Evolutionary conservation across 148 eudicot species (phyloP).

Genomic region (Persicaria maculosa): DNA sequence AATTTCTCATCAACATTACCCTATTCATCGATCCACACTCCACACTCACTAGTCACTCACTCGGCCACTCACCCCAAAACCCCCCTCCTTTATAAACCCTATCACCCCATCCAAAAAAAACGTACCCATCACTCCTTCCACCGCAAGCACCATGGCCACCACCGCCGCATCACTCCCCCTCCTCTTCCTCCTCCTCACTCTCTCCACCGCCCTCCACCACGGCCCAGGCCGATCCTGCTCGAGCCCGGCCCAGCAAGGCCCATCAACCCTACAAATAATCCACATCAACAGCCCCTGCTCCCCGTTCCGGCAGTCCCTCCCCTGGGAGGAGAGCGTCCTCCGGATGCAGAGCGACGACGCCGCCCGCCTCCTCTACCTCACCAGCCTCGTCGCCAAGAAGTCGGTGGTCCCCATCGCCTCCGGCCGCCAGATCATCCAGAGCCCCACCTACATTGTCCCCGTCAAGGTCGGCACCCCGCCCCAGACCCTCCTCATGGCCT

Average conservation of each 20-base stretch:
- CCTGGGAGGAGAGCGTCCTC: slow-evolving; percentile 50
- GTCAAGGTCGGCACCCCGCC: slow-evolving; percentile 73
- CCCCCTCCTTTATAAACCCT: not conserved
- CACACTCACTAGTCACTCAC: too few species aligned
- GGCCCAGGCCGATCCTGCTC: not conserved
- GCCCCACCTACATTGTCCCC: slow-evolving; percentile 66
- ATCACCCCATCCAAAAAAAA: not conserved
- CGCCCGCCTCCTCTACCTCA: slow-evolving; percentile 44
- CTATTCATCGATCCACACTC: too few species aligned
- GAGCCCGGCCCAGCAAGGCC: slow-evolving; percentile 17
- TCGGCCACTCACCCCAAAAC: not conserved
- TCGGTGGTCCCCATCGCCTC: slow-evolving; percentile 55
- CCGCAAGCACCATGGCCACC: slow-evolving; percentile 3
- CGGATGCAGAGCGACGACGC: slow-evolving; percentile 40
- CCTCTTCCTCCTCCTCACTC: slow-evolving; percentile 19
- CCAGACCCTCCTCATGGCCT: slow-evolving; percentile 63
- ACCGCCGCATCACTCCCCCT: slow-evolving; percentile 9
- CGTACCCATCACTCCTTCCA: not conserved
- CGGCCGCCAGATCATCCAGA: slow-evolving; percentile 56
- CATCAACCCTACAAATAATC: slow-evolving; percentile 42
- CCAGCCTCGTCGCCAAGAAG: slow-evolving; percentile 50
- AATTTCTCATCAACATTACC: too few species aligned
- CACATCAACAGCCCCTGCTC: slow-evolving; percentile 28
- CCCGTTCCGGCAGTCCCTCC: slow-evolving; percentile 35
- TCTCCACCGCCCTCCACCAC: slow-evolving; percentile 18